phyloP scores from a whole-genome alignment of 352 stramenopile genomes.

The Phytophthora niederhauseri region DNA sequence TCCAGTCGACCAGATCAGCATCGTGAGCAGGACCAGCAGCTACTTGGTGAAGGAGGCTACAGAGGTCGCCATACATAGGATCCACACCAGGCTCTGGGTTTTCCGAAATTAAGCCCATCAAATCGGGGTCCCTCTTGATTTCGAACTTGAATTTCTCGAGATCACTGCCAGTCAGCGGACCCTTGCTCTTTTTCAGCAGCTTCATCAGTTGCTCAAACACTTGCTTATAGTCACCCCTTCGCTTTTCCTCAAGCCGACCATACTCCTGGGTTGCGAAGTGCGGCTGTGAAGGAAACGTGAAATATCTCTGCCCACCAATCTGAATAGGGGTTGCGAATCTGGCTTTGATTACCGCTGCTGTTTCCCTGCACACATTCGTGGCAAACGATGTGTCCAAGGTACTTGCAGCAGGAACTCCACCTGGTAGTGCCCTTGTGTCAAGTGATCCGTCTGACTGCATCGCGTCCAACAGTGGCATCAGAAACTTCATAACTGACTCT shows the following conservation, averaged over 20 bases:
- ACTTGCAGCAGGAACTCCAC: background rate
- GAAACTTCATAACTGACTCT: conserved; percentile 28
- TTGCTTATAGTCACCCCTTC: background rate
- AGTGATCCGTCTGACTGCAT: conserved; percentile 31
- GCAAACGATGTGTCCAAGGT: background rate
- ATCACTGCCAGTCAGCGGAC: conserved; percentile 6
- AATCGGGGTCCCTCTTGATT: conserved; percentile 20
- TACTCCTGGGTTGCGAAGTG: conserved; percentile 22
- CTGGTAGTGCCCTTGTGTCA: conserved; percentile 11
- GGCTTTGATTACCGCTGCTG: conserved; percentile 11
- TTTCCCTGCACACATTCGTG: background rate
- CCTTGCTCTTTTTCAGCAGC: conserved; percentile 21
- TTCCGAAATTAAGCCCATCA: conserved; percentile 8
- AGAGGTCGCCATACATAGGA: conserved; percentile 1
- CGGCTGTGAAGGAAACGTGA: conserved; percentile 21
- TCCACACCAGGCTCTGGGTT: background rate
- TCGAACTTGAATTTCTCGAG: conserved; percentile 17
- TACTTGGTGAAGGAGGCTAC: conserved; percentile 35
- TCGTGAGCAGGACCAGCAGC: conserved; percentile 36
- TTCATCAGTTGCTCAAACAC: conserved; percentile 28
- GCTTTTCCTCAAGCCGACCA: background rate
- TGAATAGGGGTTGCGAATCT: conserved; percentile 18
- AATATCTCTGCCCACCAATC: conserved; percentile 18
- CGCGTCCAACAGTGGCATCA: conserved; percentile 37
- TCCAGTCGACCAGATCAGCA: conserved; percentile 36